A percentile compares a stretch with the other conserved stretches of the same genome.
These are phyloP conservation scores for Calvatia gigantea DNA, from an alignment of 768 basidiomycete species.

Conservation along the genomic window DNA sequence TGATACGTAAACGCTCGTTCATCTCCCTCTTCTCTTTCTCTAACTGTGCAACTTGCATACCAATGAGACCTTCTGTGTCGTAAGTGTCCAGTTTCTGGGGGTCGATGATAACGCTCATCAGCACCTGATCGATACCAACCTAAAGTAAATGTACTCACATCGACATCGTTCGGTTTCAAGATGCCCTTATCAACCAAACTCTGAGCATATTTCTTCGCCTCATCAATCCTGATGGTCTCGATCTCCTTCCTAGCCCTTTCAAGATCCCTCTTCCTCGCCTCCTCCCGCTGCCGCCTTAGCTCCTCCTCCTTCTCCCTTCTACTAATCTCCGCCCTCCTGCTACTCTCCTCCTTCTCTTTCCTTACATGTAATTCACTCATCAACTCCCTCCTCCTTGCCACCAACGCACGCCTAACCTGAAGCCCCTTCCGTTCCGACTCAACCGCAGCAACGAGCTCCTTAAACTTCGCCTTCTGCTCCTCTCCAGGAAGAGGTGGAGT, in stretches of 20 bases:
- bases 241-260: slow-evolving; percentile 71
- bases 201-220: slow-evolving; percentile 87
- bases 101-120: slow-evolving; percentile 4
- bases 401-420: slow-evolving; percentile 71
- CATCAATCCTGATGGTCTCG: slow-evolving; percentile 73
- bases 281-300: slow-evolving; percentile 56
- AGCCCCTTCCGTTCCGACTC: slow-evolving; percentile 77
- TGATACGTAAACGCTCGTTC: slow-evolving; percentile 75
- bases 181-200: slow-evolving; percentile 77
- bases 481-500: slow-evolving; percentile 40
- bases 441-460: slow-evolving; percentile 57
- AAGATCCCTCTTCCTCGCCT: slow-evolving; percentile 57
- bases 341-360: slow-evolving; percentile 87
- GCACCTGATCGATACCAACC: slow-evolving; percentile 3
- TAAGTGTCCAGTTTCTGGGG: slow-evolving; percentile 74
- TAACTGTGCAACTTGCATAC: slow-evolving; percentile 88
- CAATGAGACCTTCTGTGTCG: slow-evolving; percentile 84
- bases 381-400: slow-evolving; percentile 82
- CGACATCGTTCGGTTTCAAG: slow-evolving; percentile 58
- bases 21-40: slow-evolving; percentile 96
- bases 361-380: slow-evolving; percentile 79
- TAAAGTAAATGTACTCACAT: slow-evolving; percentile 40
- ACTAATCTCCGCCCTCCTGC: slow-evolving; percentile 65
- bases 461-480: slow-evolving; percentile 56
- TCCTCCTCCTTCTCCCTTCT: slow-evolving; percentile 72